Conservation (phyloP, 148 eudicot species). For the Nyssa sinensis region DNA sequence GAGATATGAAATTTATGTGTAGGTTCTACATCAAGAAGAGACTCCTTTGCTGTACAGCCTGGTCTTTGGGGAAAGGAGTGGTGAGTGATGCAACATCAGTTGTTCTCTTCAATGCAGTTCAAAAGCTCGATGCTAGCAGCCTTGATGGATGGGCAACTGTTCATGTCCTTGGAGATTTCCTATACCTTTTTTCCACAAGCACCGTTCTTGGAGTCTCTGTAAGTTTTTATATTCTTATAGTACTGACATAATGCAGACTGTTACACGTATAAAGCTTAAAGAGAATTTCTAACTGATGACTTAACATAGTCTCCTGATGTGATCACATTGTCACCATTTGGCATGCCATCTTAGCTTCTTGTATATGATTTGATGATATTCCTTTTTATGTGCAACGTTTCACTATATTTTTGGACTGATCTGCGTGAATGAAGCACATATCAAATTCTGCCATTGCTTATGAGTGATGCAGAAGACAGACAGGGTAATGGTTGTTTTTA, state of each 20-base stretch:
- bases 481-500: background rate
- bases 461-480: too few relatives aligned
- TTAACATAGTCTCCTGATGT: background rate
- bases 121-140: conserved; percentile 62
- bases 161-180: conserved; percentile 55
- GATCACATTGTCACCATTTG: background rate
- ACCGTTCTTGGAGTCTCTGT: conserved; percentile 79
- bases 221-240: conserved; percentile 30
- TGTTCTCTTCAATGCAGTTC: conserved; percentile 94
- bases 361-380: too few relatives aligned
- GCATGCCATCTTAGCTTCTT: too few relatives aligned
- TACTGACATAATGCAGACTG: background rate
- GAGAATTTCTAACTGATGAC: background rate
- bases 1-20: background rate
- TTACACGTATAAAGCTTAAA: conserved; percentile 4
- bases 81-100: conserved; percentile 99
- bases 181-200: conserved; percentile 84
- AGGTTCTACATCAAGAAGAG: conserved; percentile 96
- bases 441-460: too few relatives aligned
- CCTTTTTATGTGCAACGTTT: too few relatives aligned
- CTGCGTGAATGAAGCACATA: conserved; percentile 1
- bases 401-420: too few relatives aligned
- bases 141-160: conserved; percentile 60
- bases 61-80: conserved; percentile 97
- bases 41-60: conserved; percentile 93